Percentiles rank a stretch among this genome's conserved stretches.
phyloP scores from a whole-genome alignment of 306 rosid genomes.

The Alnus rubra region DNA sequence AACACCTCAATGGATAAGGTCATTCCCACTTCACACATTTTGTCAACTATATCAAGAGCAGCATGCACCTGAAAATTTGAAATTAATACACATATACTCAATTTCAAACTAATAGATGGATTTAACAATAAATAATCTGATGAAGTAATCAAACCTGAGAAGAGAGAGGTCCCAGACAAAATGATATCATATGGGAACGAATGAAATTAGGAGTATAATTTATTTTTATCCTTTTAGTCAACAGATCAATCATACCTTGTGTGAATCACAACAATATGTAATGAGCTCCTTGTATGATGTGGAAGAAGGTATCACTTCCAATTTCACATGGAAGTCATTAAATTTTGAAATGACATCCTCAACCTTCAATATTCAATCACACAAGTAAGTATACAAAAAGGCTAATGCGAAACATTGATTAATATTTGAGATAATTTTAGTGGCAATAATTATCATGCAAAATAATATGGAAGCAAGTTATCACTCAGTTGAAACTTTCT shows the following conservation, averaged over 20 bases:
- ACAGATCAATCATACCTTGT: slow-evolving; percentile 51
- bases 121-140: neutral
- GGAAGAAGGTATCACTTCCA: slow-evolving; percentile 63
- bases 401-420: neutral
- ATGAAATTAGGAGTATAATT: neutral
- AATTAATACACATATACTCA: neutral
- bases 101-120: neutral
- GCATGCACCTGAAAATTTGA: slow-evolving; percentile 51
- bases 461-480: slow-evolving; percentile 11
- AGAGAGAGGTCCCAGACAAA: slow-evolving; percentile 2
- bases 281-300: slow-evolving; percentile 70
- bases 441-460: slow-evolving; percentile 3
- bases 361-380: slow-evolving; percentile 61
- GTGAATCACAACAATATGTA: slow-evolving; percentile 53
- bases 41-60: slow-evolving; percentile 69
- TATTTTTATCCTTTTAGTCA: slow-evolving; percentile 4
- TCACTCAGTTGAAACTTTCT: neutral
- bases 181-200: slow-evolving; percentile 9
- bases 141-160: slow-evolving; percentile 8
- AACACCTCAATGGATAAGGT: slow-evolving; percentile 42
- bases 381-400: slow-evolving; percentile 7
- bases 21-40: slow-evolving; percentile 65
- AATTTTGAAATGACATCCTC: slow-evolving; percentile 63
- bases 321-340: slow-evolving; percentile 55
- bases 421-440: neutral